Percentiles rank a stretch among this genome's conserved stretches.
phyloP scores from a whole-genome alignment of 345 rosid genomes.

The Luvunga scandens region DNA sequence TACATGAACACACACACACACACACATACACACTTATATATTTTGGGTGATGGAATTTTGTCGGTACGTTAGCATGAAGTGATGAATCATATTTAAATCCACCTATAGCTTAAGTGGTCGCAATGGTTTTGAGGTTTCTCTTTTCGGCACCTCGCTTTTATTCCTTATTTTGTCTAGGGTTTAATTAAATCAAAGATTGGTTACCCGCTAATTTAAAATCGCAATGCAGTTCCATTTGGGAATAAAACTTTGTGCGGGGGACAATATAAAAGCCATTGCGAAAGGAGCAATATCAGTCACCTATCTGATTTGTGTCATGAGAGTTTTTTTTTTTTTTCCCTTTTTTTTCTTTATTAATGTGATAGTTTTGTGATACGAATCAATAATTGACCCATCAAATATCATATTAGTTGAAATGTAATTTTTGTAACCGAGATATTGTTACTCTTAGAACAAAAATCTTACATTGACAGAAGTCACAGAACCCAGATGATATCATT shows the following conservation, averaged over 20 bases:
- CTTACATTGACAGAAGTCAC: no score
- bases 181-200: background rate
- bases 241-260: background rate
- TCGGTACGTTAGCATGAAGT: background rate
- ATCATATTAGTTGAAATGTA: no score
- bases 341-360: no score
- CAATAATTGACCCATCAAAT: no score
- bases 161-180: background rate
- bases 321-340: background rate
- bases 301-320: background rate
- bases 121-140: no score
- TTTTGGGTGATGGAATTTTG: background rate
- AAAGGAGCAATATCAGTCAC: background rate
- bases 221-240: background rate
- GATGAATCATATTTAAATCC: background rate
- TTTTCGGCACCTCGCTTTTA: background rate
- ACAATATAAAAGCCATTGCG: background rate
- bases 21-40: background rate
- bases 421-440: no score
- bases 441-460: no score
- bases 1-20: no score
- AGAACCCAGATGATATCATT: no score
- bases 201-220: no score
- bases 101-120: background rate
- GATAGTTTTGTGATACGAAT: no score